phyloP scores from a whole-genome alignment of 306 rosid genomes.

The Sicyos baderoa region DNA sequence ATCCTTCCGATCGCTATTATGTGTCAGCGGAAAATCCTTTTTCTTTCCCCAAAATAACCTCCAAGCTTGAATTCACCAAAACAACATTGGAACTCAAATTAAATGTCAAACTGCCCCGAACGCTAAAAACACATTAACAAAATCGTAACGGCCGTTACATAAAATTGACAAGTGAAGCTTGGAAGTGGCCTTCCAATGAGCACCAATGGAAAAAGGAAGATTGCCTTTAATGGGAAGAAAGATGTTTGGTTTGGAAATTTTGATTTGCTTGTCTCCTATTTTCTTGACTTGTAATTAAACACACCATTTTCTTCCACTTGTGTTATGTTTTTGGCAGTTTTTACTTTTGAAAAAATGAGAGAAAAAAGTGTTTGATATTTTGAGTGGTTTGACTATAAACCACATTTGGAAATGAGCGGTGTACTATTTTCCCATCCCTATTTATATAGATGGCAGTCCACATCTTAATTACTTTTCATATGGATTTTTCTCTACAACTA shows the following conservation, averaged over 20 bases:
- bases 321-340: neutral
- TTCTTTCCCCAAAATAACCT: no score
- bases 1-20: no score
- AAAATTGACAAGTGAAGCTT: neutral
- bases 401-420: neutral
- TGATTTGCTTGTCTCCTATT: neutral
- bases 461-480: no score
- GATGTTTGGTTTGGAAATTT: neutral
- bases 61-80: no score
- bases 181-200: neutral
- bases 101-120: no score
- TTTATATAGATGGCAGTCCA: neutral
- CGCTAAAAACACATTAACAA: no score
- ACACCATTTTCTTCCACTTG: neutral
- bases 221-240: neutral
- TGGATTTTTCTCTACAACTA: no score
- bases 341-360: neutral
- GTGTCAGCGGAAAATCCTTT: no score
- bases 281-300: neutral
- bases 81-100: no score
- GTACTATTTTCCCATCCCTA: no score
- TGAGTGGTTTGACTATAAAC: neutral
- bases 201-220: neutral
- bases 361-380: neutral
- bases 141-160: no score